Conservation (phyloP, 148 eudicot genomes). For the Camellia lanceoleosa region DNA sequence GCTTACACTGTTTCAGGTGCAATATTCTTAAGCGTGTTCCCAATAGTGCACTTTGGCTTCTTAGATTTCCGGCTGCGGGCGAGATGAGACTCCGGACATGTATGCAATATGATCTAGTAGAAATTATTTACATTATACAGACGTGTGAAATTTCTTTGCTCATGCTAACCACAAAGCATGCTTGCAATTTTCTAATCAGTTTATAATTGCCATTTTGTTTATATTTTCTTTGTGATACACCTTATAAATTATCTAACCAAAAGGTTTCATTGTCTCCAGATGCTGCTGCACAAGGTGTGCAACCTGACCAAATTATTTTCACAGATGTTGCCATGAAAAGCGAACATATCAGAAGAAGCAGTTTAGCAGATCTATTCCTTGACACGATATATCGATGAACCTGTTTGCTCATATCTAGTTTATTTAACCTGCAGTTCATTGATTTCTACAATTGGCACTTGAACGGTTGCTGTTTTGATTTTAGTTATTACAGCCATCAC, state of each 20-base stretch:
- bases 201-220: neutral
- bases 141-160: neutral
- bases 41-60: slow-evolving; percentile 90
- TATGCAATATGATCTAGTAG: slow-evolving; percentile 27
- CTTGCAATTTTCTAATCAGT: neutral
- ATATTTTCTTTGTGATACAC: neutral
- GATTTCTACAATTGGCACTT: neutral
- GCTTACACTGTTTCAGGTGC: slow-evolving; percentile 53
- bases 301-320: slow-evolving; percentile 82
- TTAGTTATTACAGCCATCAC: neutral
- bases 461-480: neutral
- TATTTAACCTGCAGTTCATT: neutral
- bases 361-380: slow-evolving; percentile 85
- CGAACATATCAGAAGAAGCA: slow-evolving; percentile 85
- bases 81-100: slow-evolving; percentile 86
- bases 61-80: slow-evolving; percentile 94
- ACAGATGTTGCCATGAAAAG: slow-evolving; percentile 92
- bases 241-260: neutral
- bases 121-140: neutral
- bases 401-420: neutral
- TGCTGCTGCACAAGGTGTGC: slow-evolving; percentile 94
- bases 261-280: slow-evolving; percentile 34
- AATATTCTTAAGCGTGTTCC: slow-evolving; percentile 88
- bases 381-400: slow-evolving; percentile 53
- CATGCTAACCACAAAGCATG: neutral